These are phyloP conservation scores for Linum lewisii DNA, from an alignment of 345 rosid species.

Conservation along the genomic window DNA sequence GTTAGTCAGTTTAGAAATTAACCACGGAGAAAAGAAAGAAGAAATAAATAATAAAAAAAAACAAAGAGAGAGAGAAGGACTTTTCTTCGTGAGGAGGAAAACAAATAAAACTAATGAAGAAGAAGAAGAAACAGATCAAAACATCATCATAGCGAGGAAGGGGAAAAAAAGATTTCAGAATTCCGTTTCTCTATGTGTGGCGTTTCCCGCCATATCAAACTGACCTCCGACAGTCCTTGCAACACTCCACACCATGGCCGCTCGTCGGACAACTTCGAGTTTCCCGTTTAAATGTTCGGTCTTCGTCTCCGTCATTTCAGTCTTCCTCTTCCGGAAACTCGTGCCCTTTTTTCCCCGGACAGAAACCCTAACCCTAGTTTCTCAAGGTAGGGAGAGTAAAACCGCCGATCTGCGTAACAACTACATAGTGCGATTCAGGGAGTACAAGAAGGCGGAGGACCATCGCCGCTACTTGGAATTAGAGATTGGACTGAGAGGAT, in stretches of 20 bases:
- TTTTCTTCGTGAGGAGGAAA: not conserved
- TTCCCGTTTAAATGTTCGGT: constrained; percentile 8
- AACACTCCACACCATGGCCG: constrained; percentile 7
- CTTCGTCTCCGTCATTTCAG: constrained; percentile 12
- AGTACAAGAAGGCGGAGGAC: constrained; percentile 41
- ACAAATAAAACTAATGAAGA: not conserved
- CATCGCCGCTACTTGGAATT: constrained; percentile 56
- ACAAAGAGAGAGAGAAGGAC: too few relatives aligned
- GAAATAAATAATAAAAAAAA: too few relatives aligned
- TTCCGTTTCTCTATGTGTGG: constrained; percentile 7
- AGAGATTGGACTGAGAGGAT: constrained; percentile 40
- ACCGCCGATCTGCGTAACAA: constrained; percentile 9
- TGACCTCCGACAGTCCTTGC: not conserved
- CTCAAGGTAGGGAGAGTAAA: constrained; percentile 6
- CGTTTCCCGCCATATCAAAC: constrained; percentile 18
- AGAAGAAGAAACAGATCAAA: not conserved
- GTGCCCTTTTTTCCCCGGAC: constrained; percentile 4
- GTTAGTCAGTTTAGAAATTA: too few relatives aligned
- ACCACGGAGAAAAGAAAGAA: too few relatives aligned
- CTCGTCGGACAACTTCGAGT: not conserved
- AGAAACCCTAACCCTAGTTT: constrained; percentile 16
- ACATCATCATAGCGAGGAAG: not conserved
- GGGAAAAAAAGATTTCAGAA: not conserved
- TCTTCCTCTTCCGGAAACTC: constrained; percentile 7
- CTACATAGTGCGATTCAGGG: constrained; percentile 74